A percentile compares a stretch with the other conserved stretches of the same genome.
Conservation (phyloP, 2,329 filamentous ascomycete genomes). For the Monosporascus sp. region DNA sequence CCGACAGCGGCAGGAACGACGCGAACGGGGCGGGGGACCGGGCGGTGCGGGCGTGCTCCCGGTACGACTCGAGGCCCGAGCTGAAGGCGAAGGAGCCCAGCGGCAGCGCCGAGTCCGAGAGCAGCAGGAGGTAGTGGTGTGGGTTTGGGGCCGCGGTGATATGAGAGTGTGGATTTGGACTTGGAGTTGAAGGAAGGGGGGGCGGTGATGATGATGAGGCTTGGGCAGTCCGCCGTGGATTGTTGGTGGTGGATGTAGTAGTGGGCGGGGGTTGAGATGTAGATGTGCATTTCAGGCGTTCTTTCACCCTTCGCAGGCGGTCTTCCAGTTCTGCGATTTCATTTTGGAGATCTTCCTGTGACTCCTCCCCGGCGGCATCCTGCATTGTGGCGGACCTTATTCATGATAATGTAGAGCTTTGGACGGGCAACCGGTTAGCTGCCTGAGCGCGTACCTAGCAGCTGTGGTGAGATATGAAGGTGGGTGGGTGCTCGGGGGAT, state of each 20-base stretch:
- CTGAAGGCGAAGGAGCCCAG: constrained; percentile 85
- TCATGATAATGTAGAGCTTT: no score
- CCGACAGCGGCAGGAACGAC: constrained; percentile 63
- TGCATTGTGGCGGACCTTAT: constrained; percentile 13
- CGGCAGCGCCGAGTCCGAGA: constrained; percentile 76
- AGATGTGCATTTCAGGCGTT: constrained; percentile 14
- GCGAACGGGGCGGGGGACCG: constrained; percentile 12
- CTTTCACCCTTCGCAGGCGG: constrained; percentile 39
- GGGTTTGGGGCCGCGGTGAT: constrained; percentile 7
- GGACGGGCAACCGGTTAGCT: no score
- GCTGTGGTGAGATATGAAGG: no score
- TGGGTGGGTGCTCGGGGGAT: no score
- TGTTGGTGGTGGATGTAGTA: constrained; percentile 10
- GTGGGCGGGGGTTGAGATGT: neutral
- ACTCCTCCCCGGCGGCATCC: constrained; percentile 2
- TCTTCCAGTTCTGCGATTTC: constrained; percentile 57
- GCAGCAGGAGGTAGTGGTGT: constrained; percentile 66
- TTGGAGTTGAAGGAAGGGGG: constrained; percentile 4
- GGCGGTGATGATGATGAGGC: neutral
- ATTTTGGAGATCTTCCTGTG: constrained; percentile 31
- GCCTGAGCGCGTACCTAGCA: no score
- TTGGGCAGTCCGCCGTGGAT: constrained; percentile 3
- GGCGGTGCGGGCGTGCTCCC: constrained; percentile 54
- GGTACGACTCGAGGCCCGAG: constrained; percentile 75
- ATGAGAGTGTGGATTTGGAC: constrained; percentile 6